Evolutionary conservation across 495 filamentous ascomycete species (phyloP).

Genomic region (Chaetomidium leptoderma): DNA sequence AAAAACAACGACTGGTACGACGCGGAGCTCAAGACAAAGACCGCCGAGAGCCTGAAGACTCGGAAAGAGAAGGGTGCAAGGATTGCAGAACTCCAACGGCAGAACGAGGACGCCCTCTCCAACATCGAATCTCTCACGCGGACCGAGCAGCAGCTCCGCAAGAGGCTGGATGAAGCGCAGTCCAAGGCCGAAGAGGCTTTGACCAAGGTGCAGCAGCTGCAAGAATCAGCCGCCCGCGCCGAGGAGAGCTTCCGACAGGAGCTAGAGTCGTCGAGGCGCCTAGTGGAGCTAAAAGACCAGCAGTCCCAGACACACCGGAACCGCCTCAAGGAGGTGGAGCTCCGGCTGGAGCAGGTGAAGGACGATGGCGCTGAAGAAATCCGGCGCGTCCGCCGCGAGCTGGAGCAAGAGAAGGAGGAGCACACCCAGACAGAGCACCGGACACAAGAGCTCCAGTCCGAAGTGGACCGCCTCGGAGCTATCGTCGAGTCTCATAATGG

Average conservation of each 20-base stretch:
- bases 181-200: slow-evolving; percentile 82
- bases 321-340: slow-evolving; percentile 76
- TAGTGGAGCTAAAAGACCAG: slow-evolving; percentile 81
- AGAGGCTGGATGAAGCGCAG: slow-evolving; percentile 75
- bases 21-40: slow-evolving; percentile 82
- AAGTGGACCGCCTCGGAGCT: slow-evolving; percentile 59
- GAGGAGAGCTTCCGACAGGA: slow-evolving; percentile 81
- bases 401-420: slow-evolving; percentile 73
- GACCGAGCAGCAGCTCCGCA: slow-evolving; percentile 73
- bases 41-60: slow-evolving; percentile 77
- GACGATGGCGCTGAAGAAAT: slow-evolving; percentile 79
- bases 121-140: slow-evolving; percentile 70
- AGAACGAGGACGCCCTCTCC: slow-evolving; percentile 76
- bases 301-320: slow-evolving; percentile 74
- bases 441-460: slow-evolving; percentile 68
- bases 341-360: slow-evolving; percentile 68
- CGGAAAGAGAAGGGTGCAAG: slow-evolving; percentile 90
- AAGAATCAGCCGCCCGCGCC: slow-evolving; percentile 71
- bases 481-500: slow-evolving; percentile 32
- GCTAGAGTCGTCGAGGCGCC: slow-evolving; percentile 68
- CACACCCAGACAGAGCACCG: slow-evolving; percentile 64
- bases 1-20: slow-evolving; percentile 91
- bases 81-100: slow-evolving; percentile 79
- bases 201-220: slow-evolving; percentile 71
- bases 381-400: slow-evolving; percentile 68